These are phyloP conservation scores for Cercospora sp. DNA, from an alignment of 2,329 filamentous ascomycete species.

Conservation along the genomic window DNA sequence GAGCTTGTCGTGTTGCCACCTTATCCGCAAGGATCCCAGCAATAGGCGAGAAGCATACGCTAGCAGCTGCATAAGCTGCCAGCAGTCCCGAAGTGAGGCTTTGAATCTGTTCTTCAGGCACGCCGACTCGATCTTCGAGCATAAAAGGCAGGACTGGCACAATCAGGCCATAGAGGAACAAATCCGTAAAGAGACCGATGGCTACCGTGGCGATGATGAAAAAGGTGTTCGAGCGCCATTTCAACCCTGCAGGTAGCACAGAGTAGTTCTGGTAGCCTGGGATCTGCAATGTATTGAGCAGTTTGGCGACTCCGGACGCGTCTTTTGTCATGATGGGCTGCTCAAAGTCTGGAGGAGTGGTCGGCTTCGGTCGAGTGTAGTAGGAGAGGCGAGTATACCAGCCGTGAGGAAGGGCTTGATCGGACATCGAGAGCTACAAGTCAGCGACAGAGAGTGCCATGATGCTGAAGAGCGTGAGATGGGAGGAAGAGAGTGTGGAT, in stretches of 20 bases:
- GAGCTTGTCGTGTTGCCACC: constrained; percentile 54
- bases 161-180: constrained; percentile 61
- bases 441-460: background rate
- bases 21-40: constrained; percentile 59
- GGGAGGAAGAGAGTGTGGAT: background rate
- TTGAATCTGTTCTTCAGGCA: constrained; percentile 54
- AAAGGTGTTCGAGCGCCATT: constrained; percentile 58
- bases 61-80: constrained; percentile 56
- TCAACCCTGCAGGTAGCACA: constrained; percentile 41
- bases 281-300: constrained; percentile 41
- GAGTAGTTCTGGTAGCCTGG: constrained; percentile 35
- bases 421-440: constrained; percentile 2
- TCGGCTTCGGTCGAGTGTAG: constrained; percentile 13
- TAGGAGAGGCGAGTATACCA: constrained; percentile 17
- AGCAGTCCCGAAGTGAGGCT: constrained; percentile 55
- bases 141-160: constrained; percentile 61
- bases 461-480: background rate
- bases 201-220: constrained; percentile 62
- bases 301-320: constrained; percentile 14
- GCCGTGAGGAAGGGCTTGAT: constrained; percentile 12
- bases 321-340: background rate
- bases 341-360: background rate
- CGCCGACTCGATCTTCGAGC: constrained; percentile 52
- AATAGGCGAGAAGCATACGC: constrained; percentile 53
- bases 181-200: constrained; percentile 57